Conservation (phyloP, 129 eudicot species). For the Flaveria brownii region DNA sequence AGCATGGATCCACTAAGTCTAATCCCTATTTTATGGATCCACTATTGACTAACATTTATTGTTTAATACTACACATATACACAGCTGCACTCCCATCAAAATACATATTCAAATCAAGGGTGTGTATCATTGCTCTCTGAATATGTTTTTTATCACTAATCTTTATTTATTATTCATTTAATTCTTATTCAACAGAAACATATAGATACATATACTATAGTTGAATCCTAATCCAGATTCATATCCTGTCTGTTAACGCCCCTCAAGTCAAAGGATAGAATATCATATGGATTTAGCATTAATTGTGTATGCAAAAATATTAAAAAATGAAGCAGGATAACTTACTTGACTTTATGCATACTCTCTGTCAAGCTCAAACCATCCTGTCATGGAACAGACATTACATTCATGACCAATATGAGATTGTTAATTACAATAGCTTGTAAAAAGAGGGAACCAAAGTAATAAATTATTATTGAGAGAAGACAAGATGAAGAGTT, state of each 20-base stretch:
- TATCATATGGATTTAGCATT: not conserved
- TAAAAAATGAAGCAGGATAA: slow-evolving; percentile 16
- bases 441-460: slow-evolving; percentile 11
- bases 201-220: not conserved
- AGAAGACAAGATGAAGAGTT: not conserved
- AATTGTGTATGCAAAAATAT: slow-evolving; percentile 10
- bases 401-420: not conserved
- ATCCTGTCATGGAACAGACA: slow-evolving; percentile 57
- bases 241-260: not conserved
- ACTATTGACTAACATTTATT: too few relatives aligned
- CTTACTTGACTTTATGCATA: slow-evolving; percentile 76
- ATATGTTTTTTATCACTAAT: slow-evolving; percentile 12
- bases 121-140: not conserved
- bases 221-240: not conserved
- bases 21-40: too few relatives aligned
- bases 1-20: too few relatives aligned
- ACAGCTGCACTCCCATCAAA: not conserved
- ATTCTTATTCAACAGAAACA: too few relatives aligned
- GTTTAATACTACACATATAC: slow-evolving; percentile 20
- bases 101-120: not conserved
- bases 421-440: not conserved
- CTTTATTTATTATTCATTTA: not conserved
- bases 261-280: slow-evolving; percentile 13
- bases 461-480: not conserved
- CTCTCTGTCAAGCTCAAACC: slow-evolving; percentile 71